These are phyloP conservation scores for Globisporangium uncinulatum DNA, from an alignment of 352 stramenopile species.

Conservation along the genomic window DNA sequence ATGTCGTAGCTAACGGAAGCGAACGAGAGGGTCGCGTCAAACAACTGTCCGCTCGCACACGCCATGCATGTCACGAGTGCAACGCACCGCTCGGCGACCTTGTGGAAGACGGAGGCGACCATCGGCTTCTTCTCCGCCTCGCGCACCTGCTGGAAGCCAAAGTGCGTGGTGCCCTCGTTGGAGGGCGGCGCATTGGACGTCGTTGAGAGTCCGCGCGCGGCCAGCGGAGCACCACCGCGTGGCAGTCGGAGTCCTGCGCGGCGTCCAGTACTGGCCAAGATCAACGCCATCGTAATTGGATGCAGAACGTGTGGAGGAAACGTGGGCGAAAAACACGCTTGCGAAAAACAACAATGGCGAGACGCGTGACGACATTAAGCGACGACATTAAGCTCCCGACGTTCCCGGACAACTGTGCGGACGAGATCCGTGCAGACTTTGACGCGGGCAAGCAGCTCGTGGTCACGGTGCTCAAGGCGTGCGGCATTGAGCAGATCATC, in stretches of 20 bases:
- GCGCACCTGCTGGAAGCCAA: conserved; percentile 88
- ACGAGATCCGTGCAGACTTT: conserved; percentile 97
- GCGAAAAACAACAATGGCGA: no score
- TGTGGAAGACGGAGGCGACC: conserved; percentile 97
- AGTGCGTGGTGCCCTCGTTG: conserved; percentile 61
- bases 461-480: conserved; percentile 95
- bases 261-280: background rate
- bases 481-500: conserved; percentile 98
- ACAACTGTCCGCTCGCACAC: background rate
- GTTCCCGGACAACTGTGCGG: conserved; percentile 92
- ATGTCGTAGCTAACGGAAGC: conserved; percentile 84
- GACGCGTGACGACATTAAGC: conserved; percentile 97
- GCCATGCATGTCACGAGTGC: background rate
- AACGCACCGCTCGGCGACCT: conserved; percentile 92
- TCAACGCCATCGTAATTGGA: no score
- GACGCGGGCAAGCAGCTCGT: conserved; percentile 95
- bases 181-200: background rate
- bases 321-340: no score
- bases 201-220: background rate
- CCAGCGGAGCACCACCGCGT: background rate
- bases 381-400: conserved; percentile 96
- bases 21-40: background rate
- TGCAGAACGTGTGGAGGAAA: no score
- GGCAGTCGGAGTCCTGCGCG: conserved; percentile 2
- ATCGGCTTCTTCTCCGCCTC: conserved; percentile 93